Evolutionary conservation across 2,329 filamentous ascomycete species (phyloP), one percentile per base, ranked within the genome.

Genomic region (Alternaria incomplexa): DNA sequence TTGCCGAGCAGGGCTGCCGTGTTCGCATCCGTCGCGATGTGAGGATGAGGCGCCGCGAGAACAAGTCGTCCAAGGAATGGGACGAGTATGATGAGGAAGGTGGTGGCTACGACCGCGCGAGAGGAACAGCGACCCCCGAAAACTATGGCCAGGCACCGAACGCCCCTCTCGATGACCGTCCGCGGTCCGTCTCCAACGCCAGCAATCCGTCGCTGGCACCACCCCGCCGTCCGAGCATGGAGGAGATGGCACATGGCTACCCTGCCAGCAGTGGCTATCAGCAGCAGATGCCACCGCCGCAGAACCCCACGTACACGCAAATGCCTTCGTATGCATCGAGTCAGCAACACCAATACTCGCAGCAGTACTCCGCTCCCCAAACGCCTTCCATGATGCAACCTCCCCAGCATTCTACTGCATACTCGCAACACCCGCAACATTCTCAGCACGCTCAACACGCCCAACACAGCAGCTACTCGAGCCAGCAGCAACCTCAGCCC

Each of bases 11-110:
- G 81, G 96, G 96, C 62, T 98, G 96, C 80, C 93, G 95, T 70
- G 96, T 99, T 26, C 91, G 96, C 48, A 99, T 99, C 74, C 89
- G 96, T 60, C 92, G 96, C 67, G 96, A 98, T 81, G 93, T 97
- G 7, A 90, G 93, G 61, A 96, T 97, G 92, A 90, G 93, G 80
- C 90, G 93, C 75, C 89, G 93, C 40, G 91, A 93, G 63, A 87
- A 87, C 64, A 94, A 95, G 81, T 82, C 85, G 11, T 83, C 83
- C 52, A 87, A 88, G 68, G 88, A 91, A 22, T 91, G 90, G 75
- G 89, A 92, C n/a, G 86, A 74, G 20, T 90, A 87, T 63, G 85
- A 88, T 12, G 86, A 86, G 10, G 84, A 86, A n/a, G 79, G 78
- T n/a, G 69, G 65, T 45, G 80, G 79, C 7, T 84, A 84, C 65